Conservation (phyloP, 768 basidiomycete genomes). For the Strobilomyces echinocephalus region DNA sequence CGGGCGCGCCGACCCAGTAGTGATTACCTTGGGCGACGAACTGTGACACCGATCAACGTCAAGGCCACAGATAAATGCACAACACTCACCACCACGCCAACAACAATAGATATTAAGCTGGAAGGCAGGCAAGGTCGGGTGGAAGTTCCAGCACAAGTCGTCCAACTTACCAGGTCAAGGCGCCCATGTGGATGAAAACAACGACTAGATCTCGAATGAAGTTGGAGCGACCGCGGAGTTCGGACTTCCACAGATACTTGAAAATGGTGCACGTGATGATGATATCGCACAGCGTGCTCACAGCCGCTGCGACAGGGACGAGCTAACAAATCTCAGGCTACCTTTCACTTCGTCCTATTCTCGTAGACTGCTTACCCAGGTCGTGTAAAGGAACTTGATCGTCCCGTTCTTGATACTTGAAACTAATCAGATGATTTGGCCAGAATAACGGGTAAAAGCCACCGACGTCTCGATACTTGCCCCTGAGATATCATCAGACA, state of each 20-base stretch:
- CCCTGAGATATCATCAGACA: not conserved
- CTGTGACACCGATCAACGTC: not conserved
- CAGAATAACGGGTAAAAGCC: not conserved
- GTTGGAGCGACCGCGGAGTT: conserved; percentile 3
- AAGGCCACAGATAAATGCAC: not conserved
- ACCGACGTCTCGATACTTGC: conserved; percentile 3
- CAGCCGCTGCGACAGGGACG: not conserved
- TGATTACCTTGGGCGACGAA: conserved; percentile 1
- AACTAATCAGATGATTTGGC: not conserved
- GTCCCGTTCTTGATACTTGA: conserved; percentile 1
- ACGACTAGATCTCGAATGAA: conserved; percentile 7
- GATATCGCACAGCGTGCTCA: conserved; percentile 11
- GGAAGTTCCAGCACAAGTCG: too few relatives aligned
- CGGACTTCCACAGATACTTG: conserved; percentile 9
- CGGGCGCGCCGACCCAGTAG: conserved; percentile 13
- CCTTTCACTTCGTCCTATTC: not conserved
- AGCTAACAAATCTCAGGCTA: not conserved
- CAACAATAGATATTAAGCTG: conserved; percentile 8
- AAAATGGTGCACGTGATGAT: conserved; percentile 10
- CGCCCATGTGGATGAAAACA: conserved; percentile 15
- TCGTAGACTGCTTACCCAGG: not conserved
- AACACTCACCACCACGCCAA: conserved; percentile 6
- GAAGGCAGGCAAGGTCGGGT: not conserved
- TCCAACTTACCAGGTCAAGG: conserved; percentile 8
- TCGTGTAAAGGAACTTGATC: conserved; percentile 4